Conservation (phyloP, 2,329 filamentous ascomycete genomes). For the Trichophyton rubrum region DNA sequence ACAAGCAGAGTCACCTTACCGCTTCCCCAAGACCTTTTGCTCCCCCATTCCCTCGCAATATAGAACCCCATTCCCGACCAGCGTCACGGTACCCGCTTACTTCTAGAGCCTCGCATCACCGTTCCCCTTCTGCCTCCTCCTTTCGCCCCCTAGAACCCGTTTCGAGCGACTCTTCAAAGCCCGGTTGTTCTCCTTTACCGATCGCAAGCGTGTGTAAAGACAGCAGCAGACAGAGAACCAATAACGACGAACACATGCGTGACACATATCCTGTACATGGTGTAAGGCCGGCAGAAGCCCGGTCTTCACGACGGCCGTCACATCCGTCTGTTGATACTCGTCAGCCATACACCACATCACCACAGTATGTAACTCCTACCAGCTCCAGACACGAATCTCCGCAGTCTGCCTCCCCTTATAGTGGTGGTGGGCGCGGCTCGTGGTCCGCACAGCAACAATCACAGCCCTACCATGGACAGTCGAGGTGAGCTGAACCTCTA, state of each 20-base stretch:
- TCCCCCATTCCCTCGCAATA: slow-evolving; percentile 4
- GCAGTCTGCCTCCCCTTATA: slow-evolving; percentile 49
- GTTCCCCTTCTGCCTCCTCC: slow-evolving; percentile 18
- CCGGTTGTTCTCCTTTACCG: slow-evolving; percentile 25
- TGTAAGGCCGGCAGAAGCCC: slow-evolving; percentile 23
- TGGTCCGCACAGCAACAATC: slow-evolving; percentile 37
- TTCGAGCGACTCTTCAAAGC: slow-evolving; percentile 18
- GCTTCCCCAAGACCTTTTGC: slow-evolving; percentile 1
- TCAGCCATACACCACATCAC: slow-evolving; percentile 44
- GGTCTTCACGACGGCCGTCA: slow-evolving; percentile 25
- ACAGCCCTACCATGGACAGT: slow-evolving; percentile 31
- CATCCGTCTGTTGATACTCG: slow-evolving; percentile 33
- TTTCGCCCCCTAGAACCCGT: slow-evolving; percentile 21
- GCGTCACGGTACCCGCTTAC: slow-evolving; percentile 25
- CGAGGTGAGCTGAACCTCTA: slow-evolving; percentile 34
- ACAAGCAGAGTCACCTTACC: slow-evolving; percentile 5
- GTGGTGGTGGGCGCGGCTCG: slow-evolving; percentile 38
- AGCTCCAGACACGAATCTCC: slow-evolving; percentile 49
- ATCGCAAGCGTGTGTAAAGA: slow-evolving; percentile 24
- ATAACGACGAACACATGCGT: slow-evolving; percentile 22
- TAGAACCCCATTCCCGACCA: slow-evolving; percentile 23
- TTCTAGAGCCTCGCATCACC: slow-evolving; percentile 24
- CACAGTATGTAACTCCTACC: slow-evolving; percentile 44
- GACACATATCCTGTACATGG: slow-evolving; percentile 25
- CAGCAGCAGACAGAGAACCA: slow-evolving; percentile 19